Evolutionary conservation across 2,329 filamentous ascomycete species (phyloP).

Genomic region (Annulohypoxylon truncatum): DNA sequence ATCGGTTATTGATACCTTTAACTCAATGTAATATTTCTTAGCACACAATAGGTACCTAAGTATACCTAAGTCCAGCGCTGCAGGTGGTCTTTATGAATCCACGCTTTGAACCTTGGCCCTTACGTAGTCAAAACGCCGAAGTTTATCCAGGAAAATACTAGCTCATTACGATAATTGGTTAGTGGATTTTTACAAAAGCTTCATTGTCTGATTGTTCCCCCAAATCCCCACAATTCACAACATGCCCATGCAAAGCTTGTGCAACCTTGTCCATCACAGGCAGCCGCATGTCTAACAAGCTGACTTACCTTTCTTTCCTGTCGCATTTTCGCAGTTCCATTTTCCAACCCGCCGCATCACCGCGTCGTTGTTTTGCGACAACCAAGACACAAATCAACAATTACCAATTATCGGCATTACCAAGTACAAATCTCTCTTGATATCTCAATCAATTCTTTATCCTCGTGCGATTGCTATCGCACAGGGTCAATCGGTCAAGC

Average conservation of each 20-base stretch:
- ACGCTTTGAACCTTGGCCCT: background rate
- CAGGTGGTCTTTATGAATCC: background rate
- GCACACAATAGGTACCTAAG: background rate
- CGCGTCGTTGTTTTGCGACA: constrained; percentile 20
- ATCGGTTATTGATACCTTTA: background rate
- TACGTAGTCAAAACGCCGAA: background rate
- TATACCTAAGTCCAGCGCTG: no score
- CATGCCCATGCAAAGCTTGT: constrained; percentile 3
- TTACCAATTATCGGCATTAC: background rate
- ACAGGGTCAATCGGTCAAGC: background rate
- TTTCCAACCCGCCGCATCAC: background rate
- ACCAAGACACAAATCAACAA: background rate
- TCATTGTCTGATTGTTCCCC: no score
- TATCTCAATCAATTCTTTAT: background rate
- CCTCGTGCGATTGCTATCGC: constrained; percentile 20
- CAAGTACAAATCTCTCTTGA: background rate
- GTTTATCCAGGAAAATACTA: constrained; percentile 18
- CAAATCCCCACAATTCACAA: constrained; percentile 20
- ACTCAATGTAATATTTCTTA: constrained; percentile 8
- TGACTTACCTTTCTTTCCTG: constrained; percentile 15
- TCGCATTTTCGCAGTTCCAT: constrained; percentile 19
- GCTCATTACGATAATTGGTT: background rate
- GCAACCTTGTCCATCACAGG: constrained; percentile 12
- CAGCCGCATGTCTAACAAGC: constrained; percentile 36
- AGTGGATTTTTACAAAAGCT: constrained; percentile 17